A percentile compares a stretch with the other conserved stretches of the same genome.
Evolutionary conservation across 345 rosid species (phyloP).

Genomic region (Eucalyptus pauciflora): DNA sequence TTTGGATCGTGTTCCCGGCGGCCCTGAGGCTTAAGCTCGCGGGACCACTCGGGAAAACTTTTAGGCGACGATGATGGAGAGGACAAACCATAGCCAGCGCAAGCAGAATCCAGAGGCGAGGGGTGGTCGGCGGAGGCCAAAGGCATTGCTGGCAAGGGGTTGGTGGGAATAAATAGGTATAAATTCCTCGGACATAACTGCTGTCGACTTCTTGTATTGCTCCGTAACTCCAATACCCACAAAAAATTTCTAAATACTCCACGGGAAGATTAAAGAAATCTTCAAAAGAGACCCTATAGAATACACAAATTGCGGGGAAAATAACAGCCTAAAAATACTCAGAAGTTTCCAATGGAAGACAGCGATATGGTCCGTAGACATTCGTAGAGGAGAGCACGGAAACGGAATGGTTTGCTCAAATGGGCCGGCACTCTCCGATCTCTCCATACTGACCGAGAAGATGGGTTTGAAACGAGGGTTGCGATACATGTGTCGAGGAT

Average conservation of each 20-base stretch:
- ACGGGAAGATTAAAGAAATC: neutral
- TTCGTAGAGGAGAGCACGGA: neutral
- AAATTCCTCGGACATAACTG: neutral
- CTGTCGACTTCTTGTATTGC: neutral
- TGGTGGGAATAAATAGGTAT: neutral
- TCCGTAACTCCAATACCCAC: neutral
- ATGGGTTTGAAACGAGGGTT: neutral
- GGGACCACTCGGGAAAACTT: too few species aligned
- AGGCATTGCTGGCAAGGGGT: neutral
- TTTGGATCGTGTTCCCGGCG: neutral
- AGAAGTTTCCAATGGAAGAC: neutral
- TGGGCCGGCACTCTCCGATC: neutral
- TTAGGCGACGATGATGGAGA: neutral
- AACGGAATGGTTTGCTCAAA: neutral
- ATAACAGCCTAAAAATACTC: neutral
- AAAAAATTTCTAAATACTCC: neutral
- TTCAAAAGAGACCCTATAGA: neutral
- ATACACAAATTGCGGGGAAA: neutral
- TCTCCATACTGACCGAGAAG: neutral
- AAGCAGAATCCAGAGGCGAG: neutral
- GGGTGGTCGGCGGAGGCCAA: neutral
- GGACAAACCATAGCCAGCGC: neutral
- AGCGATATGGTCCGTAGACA: neutral
- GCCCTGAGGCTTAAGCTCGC: neutral
- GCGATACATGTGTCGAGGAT: neutral